A percentile compares a stretch with the other conserved stretches of the same genome.
These are phyloP conservation scores for Botryotinia narcissicola DNA, from an alignment of 2,329 filamentous ascomycete genomes.

Conservation along the genomic window DNA sequence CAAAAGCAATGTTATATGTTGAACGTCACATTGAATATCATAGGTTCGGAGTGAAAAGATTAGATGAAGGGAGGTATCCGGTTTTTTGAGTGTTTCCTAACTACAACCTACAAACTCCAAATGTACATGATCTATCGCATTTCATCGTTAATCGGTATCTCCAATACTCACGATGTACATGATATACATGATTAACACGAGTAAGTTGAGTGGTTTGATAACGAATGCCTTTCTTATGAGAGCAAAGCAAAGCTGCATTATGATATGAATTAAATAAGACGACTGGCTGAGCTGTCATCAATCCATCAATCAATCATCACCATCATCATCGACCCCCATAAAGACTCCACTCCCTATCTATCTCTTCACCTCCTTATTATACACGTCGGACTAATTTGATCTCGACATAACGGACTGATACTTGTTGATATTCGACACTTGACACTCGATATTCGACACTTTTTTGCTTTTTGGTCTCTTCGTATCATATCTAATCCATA, in stretches of 20 bases:
- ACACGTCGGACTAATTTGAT: not conserved
- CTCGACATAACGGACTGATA: not conserved
- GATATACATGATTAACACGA: not conserved
- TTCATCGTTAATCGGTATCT: not conserved
- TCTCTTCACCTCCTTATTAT: constrained; percentile 2
- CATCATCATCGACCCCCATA: constrained; percentile 2
- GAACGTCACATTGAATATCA: not conserved
- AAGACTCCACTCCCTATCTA: constrained; percentile 3
- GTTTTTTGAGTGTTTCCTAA: not conserved
- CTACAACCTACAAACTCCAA: not conserved
- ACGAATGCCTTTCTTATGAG: not conserved
- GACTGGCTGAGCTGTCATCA: constrained; percentile 11
- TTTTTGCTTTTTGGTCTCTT: not conserved
- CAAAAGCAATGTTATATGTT: not conserved
- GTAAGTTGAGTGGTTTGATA: not conserved
- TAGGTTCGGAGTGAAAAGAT: constrained; percentile 12
- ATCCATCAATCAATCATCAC: constrained; percentile 1
- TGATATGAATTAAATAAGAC: not conserved
- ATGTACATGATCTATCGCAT: constrained; percentile 1
- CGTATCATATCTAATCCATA: not conserved
- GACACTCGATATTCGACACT: not conserved
- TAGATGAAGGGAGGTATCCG: not conserved
- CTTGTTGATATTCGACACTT: not conserved
- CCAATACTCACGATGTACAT: too few relatives aligned
- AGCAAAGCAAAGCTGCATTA: not conserved